Evolutionary conservation across 2,329 filamentous ascomycete genomes (phyloP).

Genomic region (Neonectria faginata): DNA sequence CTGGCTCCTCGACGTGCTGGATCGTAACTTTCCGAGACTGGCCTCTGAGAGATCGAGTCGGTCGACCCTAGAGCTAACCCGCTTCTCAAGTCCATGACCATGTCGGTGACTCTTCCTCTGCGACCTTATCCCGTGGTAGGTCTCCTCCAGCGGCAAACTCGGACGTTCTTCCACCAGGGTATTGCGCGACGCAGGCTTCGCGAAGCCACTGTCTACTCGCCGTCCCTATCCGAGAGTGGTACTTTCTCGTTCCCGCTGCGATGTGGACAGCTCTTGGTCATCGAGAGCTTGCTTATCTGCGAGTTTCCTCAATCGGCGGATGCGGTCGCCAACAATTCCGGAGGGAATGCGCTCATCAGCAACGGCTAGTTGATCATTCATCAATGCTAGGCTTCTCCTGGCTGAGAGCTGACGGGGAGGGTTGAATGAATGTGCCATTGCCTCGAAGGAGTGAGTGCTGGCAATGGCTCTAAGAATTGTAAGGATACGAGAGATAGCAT

Average conservation of each 20-base stretch:
- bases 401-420: slow-evolving; percentile 18
- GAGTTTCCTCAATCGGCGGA: slow-evolving; percentile 45
- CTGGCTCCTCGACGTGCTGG: slow-evolving; percentile 28
- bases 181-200: slow-evolving; percentile 44
- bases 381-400: slow-evolving; percentile 14
- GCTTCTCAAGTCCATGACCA: background rate
- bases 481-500: slow-evolving; percentile 26
- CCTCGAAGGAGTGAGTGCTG: slow-evolving; percentile 13
- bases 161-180: slow-evolving; percentile 36
- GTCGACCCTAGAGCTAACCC: slow-evolving; percentile 2
- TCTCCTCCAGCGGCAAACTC: slow-evolving; percentile 36
- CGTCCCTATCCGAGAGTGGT: slow-evolving; percentile 46
- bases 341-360: slow-evolving; percentile 37
- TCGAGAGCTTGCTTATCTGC: slow-evolving; percentile 28
- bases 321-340: slow-evolving; percentile 47
- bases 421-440: slow-evolving; percentile 32
- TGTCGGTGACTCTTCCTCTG: slow-evolving; percentile 26
- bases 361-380: slow-evolving; percentile 22
- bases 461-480: slow-evolving; percentile 14
- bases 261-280: slow-evolving; percentile 20
- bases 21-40: slow-evolving; percentile 13
- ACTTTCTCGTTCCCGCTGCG: slow-evolving; percentile 41
- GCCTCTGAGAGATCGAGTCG: slow-evolving; percentile 15
- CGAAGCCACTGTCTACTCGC: slow-evolving; percentile 41
- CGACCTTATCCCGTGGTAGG: slow-evolving; percentile 34